Evolutionary conservation across 768 basidiomycete species (phyloP).

Genomic region (Lactifluus volemus): DNA sequence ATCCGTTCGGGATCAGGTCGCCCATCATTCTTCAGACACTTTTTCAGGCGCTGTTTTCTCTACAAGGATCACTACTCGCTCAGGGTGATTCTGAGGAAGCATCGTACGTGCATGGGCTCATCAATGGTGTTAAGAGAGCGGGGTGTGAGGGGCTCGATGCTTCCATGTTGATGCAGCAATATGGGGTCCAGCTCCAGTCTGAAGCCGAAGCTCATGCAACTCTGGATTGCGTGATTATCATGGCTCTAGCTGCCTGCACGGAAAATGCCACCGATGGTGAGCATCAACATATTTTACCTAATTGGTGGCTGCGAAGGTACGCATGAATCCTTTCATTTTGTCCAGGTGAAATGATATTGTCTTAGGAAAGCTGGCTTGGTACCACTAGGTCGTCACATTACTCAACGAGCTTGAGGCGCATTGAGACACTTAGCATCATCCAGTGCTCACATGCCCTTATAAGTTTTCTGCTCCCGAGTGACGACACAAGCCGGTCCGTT

Average conservation of each 20-base stretch:
- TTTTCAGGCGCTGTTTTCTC: conserved; percentile 41
- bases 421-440: conserved; percentile 41
- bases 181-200: conserved; percentile 28
- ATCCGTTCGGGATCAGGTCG: conserved; percentile 33
- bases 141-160: conserved; percentile 42
- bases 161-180: conserved; percentile 41
- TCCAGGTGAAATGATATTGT: background rate
- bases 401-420: conserved; percentile 38
- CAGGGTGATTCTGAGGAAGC: conserved; percentile 26
- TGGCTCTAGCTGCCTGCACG: conserved; percentile 35
- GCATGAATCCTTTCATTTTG: background rate
- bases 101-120: conserved; percentile 33
- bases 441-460: conserved; percentile 30
- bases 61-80: conserved; percentile 35
- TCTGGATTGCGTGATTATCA: conserved; percentile 39
- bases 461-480: conserved; percentile 24
- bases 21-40: conserved; percentile 44
- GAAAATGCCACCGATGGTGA: conserved; percentile 35
- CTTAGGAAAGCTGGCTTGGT: conserved; percentile 7
- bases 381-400: conserved; percentile 22
- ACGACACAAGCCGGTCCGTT: conserved; percentile 11
- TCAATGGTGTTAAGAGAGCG: conserved; percentile 38
- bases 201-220: conserved; percentile 23
- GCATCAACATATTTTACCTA: background rate
- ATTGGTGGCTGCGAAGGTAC: background rate